Percentiles rank a stretch among this genome's conserved stretches.
Evolutionary conservation across 441 rosid species (phyloP).

Genomic region (Eugenia klotzschiana): DNA sequence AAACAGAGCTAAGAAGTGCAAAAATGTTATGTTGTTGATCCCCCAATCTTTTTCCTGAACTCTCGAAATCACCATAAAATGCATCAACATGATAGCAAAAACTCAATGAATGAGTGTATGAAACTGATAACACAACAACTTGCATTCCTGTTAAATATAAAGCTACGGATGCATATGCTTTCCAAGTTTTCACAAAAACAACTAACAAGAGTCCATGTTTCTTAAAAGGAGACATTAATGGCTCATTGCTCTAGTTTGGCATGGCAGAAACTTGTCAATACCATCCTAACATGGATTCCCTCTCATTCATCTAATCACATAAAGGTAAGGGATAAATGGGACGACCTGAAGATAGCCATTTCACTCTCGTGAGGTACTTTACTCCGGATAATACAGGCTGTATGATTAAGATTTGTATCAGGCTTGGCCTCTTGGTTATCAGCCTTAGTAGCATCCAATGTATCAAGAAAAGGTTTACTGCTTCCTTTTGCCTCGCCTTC

Average conservation of each 20-base stretch:
- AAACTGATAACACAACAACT: background rate
- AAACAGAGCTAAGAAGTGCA: background rate
- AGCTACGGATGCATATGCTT: background rate
- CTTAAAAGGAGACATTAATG: background rate
- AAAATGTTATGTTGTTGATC: background rate
- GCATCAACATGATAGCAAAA: background rate
- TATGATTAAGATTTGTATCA: constrained; percentile 11
- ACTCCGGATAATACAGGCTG: background rate
- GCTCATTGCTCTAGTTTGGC: background rate
- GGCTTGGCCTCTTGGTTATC: constrained; percentile 5
- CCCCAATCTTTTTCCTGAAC: background rate
- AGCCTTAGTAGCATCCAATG: constrained; percentile 4
- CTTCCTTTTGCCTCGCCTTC: constrained; percentile 12
- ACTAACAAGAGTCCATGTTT: background rate
- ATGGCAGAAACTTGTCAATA: background rate
- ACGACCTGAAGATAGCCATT: background rate
- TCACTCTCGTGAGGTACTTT: background rate
- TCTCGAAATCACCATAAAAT: background rate
- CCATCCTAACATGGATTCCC: background rate
- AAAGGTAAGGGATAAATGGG: background rate
- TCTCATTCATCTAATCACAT: background rate
- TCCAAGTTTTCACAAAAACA: background rate
- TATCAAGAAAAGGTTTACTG: constrained; percentile 11
- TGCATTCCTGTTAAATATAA: background rate
- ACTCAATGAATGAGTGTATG: background rate